phyloP scores from a whole-genome alignment of 1,284 basidiomycete species.

The Austropuccinia psidii region DNA sequence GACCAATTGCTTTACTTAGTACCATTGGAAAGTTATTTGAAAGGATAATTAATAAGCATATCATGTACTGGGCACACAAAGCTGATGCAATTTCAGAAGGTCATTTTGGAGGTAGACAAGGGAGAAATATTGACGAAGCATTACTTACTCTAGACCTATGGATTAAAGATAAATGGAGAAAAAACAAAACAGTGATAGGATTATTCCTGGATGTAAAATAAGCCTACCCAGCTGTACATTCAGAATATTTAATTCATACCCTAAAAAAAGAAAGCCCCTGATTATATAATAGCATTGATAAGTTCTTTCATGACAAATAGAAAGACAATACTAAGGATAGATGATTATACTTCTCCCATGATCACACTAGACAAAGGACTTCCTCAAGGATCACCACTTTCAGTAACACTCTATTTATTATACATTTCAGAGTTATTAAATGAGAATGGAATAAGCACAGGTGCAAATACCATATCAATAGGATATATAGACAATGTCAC shows the following conservation, averaged over 20 bases:
- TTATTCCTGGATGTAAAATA: constrained; percentile 25
- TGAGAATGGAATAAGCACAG: background rate
- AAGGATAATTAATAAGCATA: background rate
- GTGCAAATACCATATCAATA: background rate
- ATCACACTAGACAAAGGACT: constrained; percentile 1
- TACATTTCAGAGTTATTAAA: background rate
- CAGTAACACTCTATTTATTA: constrained; percentile 11
- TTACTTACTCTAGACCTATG: background rate
- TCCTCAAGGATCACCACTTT: constrained; percentile 27
- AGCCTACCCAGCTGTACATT: background rate
- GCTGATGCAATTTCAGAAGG: background rate
- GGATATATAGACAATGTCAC: constrained; percentile 5
- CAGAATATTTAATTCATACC: background rate
- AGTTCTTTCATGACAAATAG: background rate
- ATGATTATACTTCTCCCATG: background rate
- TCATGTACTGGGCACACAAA: constrained; percentile 3
- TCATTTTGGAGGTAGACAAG: constrained; percentile 6
- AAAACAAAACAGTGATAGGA: background rate
- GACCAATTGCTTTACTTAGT: constrained; percentile 15
- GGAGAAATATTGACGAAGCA: background rate
- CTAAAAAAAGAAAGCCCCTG: background rate
- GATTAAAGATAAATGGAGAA: constrained; percentile 20
- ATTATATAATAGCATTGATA: background rate
- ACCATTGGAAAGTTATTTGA: constrained; percentile 18
- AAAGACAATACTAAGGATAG: background rate